Conservation (phyloP, 148 eudicot genomes). For the Arctostaphylos glauca region DNA sequence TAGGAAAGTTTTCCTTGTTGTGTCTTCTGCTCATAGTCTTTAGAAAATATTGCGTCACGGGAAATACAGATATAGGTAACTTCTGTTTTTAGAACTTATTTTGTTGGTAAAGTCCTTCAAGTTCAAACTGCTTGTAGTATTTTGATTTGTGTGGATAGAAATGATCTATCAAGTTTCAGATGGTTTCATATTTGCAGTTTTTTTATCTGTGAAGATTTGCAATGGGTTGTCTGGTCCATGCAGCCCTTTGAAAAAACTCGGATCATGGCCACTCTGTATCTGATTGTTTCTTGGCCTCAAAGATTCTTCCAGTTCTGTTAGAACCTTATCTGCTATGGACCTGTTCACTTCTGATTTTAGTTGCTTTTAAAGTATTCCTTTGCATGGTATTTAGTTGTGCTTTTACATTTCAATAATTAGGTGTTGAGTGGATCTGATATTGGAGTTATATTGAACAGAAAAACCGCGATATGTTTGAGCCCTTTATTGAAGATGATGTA, state of each 20-base stretch:
- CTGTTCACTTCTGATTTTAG: neutral
- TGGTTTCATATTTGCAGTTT: neutral
- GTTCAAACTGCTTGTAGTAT: neutral
- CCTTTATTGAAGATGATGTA: slow-evolving; percentile 88
- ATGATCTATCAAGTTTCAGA: neutral
- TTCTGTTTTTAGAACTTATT: neutral
- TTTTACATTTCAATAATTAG: neutral
- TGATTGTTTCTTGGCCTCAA: neutral
- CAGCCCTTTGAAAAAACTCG: neutral
- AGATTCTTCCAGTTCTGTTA: neutral
- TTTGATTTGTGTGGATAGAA: neutral
- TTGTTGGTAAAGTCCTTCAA: neutral
- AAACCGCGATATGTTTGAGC: slow-evolving; percentile 81
- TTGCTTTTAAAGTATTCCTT: neutral
- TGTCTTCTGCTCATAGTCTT: neutral
- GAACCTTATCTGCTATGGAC: neutral
- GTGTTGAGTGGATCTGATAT: slow-evolving; percentile 4
- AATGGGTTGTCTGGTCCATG: neutral
- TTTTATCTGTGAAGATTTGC: neutral
- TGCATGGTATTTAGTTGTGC: neutral
- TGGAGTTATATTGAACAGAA: slow-evolving; percentile 39
- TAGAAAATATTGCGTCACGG: neutral
- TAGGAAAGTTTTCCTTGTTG: neutral
- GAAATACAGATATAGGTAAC: neutral
- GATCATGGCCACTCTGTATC: neutral